These are phyloP conservation scores for Fusarium chuoi DNA, from an alignment of 2,329 filamentous ascomycete genomes.

Conservation along the genomic window DNA sequence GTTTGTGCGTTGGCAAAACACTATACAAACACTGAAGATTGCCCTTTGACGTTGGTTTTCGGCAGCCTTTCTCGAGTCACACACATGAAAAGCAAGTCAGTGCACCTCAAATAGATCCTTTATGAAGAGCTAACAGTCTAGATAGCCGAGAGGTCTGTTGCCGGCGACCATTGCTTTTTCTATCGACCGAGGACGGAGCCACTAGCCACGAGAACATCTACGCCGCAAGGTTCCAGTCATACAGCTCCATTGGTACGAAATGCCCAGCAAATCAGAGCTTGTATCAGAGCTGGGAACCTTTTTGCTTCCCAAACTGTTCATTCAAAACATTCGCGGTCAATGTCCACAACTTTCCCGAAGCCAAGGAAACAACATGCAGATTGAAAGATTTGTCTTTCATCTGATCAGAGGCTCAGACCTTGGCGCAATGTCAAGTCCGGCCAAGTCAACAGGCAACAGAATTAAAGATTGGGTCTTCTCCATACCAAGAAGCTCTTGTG, in stretches of 20 bases:
- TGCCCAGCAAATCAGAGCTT: rapidly evolving
- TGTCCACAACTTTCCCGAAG: not conserved
- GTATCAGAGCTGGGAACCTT: rapidly evolving
- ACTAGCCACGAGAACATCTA: not conserved
- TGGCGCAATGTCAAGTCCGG: not conserved
- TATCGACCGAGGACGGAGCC: too few relatives aligned
- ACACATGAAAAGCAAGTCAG: rapidly evolving
- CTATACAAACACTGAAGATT: too few relatives aligned
- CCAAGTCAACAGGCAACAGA: slow-evolving; percentile 27
- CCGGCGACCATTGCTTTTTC: not conserved
- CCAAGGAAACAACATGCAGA: not conserved
- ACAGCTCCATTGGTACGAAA: not conserved
- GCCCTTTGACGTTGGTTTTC: not conserved
- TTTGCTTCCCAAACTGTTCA: rapidly evolving
- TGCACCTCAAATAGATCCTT: rapidly evolving
- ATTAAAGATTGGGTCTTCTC: slow-evolving; percentile 29
- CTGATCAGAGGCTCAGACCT: not conserved
- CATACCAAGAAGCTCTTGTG: slow-evolving; percentile 6
- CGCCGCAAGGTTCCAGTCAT: not conserved
- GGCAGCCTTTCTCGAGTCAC: rapidly evolving
- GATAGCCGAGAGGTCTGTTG: not conserved
- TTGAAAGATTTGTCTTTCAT: not conserved
- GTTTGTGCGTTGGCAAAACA: not conserved
- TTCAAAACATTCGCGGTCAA: not conserved
- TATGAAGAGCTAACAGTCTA: rapidly evolving